These are phyloP conservation scores for Monascus purpureus DNA, from an alignment of 495 filamentous ascomycete genomes.

Conservation along the genomic window DNA sequence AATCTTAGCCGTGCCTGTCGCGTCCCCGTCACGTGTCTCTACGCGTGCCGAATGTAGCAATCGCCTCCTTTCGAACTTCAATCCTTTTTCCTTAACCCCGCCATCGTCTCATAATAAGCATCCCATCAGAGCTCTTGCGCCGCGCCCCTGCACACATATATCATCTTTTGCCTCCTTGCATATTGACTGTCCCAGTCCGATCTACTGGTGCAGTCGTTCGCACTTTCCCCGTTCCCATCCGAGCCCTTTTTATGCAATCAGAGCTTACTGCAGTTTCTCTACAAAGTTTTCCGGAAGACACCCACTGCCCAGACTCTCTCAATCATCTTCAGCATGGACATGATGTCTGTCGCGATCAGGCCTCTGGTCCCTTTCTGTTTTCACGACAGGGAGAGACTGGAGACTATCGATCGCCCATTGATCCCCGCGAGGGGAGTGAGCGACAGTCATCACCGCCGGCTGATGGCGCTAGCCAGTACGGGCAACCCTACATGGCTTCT, in stretches of 20 bases:
- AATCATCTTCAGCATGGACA: slow-evolving; percentile 65
- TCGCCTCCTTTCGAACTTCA: no score
- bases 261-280: slow-evolving; percentile 51
- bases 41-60: no score
- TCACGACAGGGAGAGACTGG: slow-evolving; percentile 9
- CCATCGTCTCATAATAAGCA: no score
- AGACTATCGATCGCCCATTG: slow-evolving; percentile 15
- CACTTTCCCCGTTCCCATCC: slow-evolving; percentile 16
- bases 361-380: slow-evolving; percentile 16
- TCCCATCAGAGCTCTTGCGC: neutral
- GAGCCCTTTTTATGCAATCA: slow-evolving; percentile 79
- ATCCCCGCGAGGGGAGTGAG: neutral
- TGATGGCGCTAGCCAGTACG: slow-evolving; percentile 60
- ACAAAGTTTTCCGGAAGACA: slow-evolving; percentile 32
- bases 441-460: slow-evolving; percentile 16
- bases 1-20: no score
- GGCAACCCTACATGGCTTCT: slow-evolving; percentile 36
- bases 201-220: slow-evolving; percentile 55
- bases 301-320: slow-evolving; percentile 21
- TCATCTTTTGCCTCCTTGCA: neutral
- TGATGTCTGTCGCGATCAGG: slow-evolving; percentile 30
- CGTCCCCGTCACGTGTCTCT: no score
- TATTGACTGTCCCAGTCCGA: slow-evolving; percentile 28
- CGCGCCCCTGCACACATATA: neutral
- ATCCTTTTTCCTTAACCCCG: neutral